Evolutionary conservation across 129 eudicot species (phyloP).

Genomic region (Ambrosia trifida): DNA sequence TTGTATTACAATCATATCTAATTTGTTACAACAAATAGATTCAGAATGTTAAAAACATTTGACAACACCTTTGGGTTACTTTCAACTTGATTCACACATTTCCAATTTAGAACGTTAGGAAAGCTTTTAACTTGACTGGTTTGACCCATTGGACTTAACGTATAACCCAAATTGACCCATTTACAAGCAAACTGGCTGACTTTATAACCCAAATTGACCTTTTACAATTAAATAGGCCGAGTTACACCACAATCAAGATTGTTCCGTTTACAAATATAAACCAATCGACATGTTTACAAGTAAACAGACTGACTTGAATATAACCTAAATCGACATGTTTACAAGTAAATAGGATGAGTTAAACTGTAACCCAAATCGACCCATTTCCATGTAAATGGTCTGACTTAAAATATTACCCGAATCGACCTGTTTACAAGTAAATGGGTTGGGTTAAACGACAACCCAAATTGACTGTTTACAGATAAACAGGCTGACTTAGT

Average conservation of each 20-base stretch:
- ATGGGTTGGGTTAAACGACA: background rate
- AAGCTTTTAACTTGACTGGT: background rate
- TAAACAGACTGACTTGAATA: no score
- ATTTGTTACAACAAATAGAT: no score
- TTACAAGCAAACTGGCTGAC: background rate
- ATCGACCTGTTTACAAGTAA: background rate
- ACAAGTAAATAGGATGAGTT: background rate
- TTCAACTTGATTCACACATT: background rate
- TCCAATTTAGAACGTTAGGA: background rate
- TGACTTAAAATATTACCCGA: background rate
- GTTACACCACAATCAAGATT: background rate
- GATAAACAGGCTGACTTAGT: background rate
- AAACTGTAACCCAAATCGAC: background rate
- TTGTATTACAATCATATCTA: no score
- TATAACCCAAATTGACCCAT: background rate
- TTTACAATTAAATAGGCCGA: background rate
- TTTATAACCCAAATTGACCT: background rate
- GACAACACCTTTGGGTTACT: background rate
- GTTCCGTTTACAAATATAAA: background rate
- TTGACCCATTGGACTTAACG: background rate
- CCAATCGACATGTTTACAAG: background rate
- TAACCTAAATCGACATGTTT: no score
- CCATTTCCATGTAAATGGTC: background rate
- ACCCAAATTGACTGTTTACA: background rate
- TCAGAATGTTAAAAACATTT: background rate